Base-by-base conservation (phyloP, 495 filamentous ascomycete species). In the Penicillium tannophilum region DNA sequence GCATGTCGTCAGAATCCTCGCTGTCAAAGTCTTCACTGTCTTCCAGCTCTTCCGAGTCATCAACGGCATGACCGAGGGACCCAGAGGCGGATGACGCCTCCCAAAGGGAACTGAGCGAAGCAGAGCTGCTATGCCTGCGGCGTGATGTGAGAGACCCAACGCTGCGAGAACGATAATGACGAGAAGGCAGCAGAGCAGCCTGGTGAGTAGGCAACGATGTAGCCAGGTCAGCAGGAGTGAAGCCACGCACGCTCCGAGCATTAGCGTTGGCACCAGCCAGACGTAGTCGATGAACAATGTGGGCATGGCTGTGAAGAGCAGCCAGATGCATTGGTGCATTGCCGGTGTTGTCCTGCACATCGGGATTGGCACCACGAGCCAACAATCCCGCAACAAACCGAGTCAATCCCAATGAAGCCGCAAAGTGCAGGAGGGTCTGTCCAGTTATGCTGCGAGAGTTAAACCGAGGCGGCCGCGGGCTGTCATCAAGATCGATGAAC, bases 251-350 rank as follows among this genome's bases (percentile, higher is more conserved):
- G 66, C 85, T 94, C 57, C 88, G 84, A 26, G 89, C 70, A 46
- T 78, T 86, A 17, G 89, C 82, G 70, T 91, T 88, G 7, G 89
- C 90, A 19, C 90, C 88, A 30, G 84, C 82, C 24, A 87, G 76
- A 50, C 93, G 83, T 31, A 96, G 84, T 19, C 87, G 83, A 53
- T 87, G 82, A 10, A 94, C 83, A 60, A 95, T 92, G 58, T 92
- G 85, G 17, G 82, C 76, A 65, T 91, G 86, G 36, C 87, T 84
- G 70, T 86, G 86, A 62, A 96, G 78, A n/a, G 89, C 86, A 30
- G 92, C 92, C 63, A 93, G 79, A 65, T 94, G 91, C 79, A 96
- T 86, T 11, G 92, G 86, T 11, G 90, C 90, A 69, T 91, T 93
- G 28, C 92, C 92, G 51, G 86, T 88, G 56, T 86, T 88, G 68